Conservation (phyloP, 2,329 filamentous ascomycete species). For the Fusarium keratoplasticum region DNA sequence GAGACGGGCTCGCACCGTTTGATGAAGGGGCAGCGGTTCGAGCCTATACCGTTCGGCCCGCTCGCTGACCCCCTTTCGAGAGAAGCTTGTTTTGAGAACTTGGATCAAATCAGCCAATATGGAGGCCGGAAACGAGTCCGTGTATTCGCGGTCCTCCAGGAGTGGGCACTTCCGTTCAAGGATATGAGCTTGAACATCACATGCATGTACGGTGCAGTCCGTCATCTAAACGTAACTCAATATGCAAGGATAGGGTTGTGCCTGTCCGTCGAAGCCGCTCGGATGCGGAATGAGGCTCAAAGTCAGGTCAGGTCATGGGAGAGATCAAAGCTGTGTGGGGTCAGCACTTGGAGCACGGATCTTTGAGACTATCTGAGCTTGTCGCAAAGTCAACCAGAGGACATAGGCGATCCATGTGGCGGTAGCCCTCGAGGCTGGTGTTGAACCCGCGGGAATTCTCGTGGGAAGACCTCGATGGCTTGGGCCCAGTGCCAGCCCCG, state of each 20-base stretch:
- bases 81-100: constrained; percentile 6
- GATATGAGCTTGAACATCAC: not conserved
- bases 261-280: not conserved
- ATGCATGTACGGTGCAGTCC: not conserved
- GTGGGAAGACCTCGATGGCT: not conserved
- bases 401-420: not conserved
- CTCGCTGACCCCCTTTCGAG: not conserved
- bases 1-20: not conserved
- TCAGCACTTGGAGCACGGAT: not conserved
- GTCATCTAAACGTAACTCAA: constrained; percentile 15
- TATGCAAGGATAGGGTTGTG: not conserved
- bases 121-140: not conserved
- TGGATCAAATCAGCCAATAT: not conserved
- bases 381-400: constrained; percentile 2
- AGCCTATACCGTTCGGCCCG: constrained; percentile 4
- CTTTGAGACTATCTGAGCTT: constrained; percentile 15
- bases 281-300: constrained; percentile 1
- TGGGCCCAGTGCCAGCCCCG: not conserved
- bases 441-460: not conserved
- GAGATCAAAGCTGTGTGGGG: not conserved
- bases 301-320: not conserved
- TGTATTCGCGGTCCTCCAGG: not conserved
- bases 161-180: not conserved
- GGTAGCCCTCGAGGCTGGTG: not conserved
- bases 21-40: not conserved